Percentiles rank a stretch among this genome's conserved stretches.
Evolutionary conservation across 2,329 filamentous ascomycete genomes (phyloP).

Genomic region (Fusarium begoniae): DNA sequence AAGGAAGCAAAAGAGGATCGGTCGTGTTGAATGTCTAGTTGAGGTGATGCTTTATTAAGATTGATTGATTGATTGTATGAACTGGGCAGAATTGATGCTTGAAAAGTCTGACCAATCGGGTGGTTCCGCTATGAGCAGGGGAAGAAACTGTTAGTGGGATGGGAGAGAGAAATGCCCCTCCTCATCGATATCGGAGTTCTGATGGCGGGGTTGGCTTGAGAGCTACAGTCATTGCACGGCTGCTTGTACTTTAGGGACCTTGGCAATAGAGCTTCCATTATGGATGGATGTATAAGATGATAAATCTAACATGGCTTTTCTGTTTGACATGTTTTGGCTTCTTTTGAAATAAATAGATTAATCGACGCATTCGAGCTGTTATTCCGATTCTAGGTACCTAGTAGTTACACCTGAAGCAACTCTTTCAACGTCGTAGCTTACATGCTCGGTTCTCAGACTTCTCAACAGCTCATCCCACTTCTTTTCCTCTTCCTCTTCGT

Average conservation of each 20-base stretch:
- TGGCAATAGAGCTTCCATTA: not conserved
- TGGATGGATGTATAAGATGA: not conserved
- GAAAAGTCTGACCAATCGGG: conserved; percentile 28
- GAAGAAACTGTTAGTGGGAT: conserved; percentile 28
- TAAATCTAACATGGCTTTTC: not conserved
- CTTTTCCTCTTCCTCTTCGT: conserved; percentile 3
- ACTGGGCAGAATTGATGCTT: conserved; percentile 18
- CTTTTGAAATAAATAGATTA: not conserved
- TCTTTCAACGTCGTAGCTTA: conserved; percentile 9
- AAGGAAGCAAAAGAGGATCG: not conserved
- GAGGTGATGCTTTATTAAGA: not conserved
- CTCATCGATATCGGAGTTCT: conserved; percentile 22
- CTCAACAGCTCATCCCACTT: conserved; percentile 24
- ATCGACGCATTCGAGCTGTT: not conserved
- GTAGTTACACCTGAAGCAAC: not conserved
- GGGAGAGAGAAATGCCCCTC: conserved; percentile 29
- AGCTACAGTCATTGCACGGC: not conserved
- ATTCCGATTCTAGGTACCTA: not conserved
- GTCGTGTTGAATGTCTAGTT: not conserved
- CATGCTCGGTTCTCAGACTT: not conserved
- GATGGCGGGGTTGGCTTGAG: conserved; percentile 25
- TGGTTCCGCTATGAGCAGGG: conserved; percentile 4
- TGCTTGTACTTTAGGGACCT: not conserved
- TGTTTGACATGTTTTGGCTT: not conserved
- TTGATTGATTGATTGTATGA: conserved; percentile 3